These are phyloP conservation scores for Epichloe festucae DNA, from an alignment of 2,329 filamentous ascomycete species.

Conservation along the genomic window DNA sequence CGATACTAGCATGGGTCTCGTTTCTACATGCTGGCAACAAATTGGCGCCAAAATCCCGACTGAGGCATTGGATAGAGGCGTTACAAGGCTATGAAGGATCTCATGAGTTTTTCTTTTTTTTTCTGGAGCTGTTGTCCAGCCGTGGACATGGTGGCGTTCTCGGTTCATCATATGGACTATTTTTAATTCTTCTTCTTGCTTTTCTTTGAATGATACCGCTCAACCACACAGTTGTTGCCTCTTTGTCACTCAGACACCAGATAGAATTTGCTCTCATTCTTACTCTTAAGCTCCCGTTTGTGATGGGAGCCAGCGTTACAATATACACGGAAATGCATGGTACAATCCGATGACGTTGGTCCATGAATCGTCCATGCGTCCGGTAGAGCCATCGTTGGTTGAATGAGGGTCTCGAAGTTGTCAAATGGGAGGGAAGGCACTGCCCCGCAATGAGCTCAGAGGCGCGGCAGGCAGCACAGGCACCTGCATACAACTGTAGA, in stretches of 20 bases:
- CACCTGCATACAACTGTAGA: background rate
- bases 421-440: background rate
- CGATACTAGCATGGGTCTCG: background rate
- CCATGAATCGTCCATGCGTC: no score
- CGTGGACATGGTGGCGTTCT: constrained; percentile 4
- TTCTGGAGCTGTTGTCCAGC: constrained; percentile 20
- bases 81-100: constrained; percentile 24
- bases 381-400: background rate
- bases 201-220: background rate
- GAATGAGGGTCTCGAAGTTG: background rate
- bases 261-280: constrained; percentile 1
- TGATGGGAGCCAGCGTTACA: background rate
- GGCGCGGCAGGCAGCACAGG: background rate
- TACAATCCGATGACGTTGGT: no score
- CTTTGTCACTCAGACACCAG: background rate
- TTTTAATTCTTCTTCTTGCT: background rate
- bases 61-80: constrained; percentile 16
- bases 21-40: background rate
- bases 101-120: constrained; percentile 9
- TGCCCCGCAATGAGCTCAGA: constrained; percentile 4
- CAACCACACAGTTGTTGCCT: background rate
- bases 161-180: background rate
- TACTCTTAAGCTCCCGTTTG: background rate
- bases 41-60: constrained; percentile 7
- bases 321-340: background rate